Percentiles rank a stretch among this genome's conserved stretches.
Conservation (phyloP, 1,284 basidiomycete species). For the Volvariella surrecta region DNA sequence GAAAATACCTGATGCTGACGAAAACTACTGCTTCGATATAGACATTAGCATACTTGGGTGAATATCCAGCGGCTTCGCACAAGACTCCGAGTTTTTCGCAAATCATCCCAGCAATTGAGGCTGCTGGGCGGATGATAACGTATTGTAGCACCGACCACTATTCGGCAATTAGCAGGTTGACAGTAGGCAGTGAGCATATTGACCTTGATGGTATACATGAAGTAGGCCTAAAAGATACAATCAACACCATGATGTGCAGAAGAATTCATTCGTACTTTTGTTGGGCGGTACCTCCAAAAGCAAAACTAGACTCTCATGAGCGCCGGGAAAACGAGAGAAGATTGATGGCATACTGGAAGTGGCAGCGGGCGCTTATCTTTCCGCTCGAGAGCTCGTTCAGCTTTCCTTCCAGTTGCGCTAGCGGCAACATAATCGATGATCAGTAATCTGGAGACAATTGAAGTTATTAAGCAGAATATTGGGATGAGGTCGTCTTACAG, state of each 20-base stretch:
- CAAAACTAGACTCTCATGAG: constrained; percentile 48
- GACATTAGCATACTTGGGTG: constrained; percentile 55
- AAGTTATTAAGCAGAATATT: constrained; percentile 10
- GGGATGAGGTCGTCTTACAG: constrained; percentile 38
- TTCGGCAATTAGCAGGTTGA: constrained; percentile 1
- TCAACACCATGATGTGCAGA: background rate
- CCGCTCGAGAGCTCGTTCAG: constrained; percentile 58
- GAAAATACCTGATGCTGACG: constrained; percentile 61
- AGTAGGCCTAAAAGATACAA: constrained; percentile 51
- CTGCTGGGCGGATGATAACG: constrained; percentile 54
- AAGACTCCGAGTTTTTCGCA: constrained; percentile 60
- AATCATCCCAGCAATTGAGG: constrained; percentile 70
- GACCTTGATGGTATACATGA: constrained; percentile 83
- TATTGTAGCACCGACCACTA: constrained; percentile 83
- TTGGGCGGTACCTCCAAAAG: constrained; percentile 71
- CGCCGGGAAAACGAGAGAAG: background rate
- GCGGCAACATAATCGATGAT: constrained; percentile 80
- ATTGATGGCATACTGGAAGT: constrained; percentile 44
- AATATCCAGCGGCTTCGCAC: constrained; percentile 55
- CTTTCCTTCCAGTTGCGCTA: constrained; percentile 50
- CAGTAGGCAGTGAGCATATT: constrained; percentile 8
- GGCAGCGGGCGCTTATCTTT: constrained; percentile 78
- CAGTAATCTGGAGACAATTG: constrained; percentile 43
- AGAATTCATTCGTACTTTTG: constrained; percentile 43
- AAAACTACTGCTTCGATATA: constrained; percentile 71